phyloP scores from a whole-genome alignment of 2,329 filamentous ascomycete species.

The Neonectria neomacrospora region DNA sequence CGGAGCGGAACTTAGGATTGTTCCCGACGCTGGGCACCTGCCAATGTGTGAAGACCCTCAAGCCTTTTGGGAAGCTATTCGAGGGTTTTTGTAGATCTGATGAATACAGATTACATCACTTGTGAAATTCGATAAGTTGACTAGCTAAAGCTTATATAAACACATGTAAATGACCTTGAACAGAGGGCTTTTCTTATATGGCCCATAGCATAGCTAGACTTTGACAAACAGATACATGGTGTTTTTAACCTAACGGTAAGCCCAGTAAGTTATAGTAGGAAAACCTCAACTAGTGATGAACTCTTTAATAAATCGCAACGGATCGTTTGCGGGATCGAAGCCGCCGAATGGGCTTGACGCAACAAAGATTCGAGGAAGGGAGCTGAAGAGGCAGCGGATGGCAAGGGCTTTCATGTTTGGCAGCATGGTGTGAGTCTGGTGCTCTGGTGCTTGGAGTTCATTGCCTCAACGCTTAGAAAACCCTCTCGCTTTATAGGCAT shows the following conservation, averaged over 20 bases:
- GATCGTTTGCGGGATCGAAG: not conserved
- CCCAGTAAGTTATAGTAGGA: too few species aligned
- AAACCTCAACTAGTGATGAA: too few species aligned
- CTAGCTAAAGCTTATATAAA: too few species aligned
- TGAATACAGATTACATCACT: not conserved
- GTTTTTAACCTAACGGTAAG: too few species aligned
- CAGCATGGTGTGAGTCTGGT: not conserved
- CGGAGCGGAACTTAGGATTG: conserved; percentile 69
- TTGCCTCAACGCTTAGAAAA: not conserved
- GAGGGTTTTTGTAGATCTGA: conserved; percentile 61
- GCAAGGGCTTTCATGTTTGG: not conserved
- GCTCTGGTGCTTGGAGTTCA: not conserved
- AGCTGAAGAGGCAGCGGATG: not conserved
- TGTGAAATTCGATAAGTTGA: not conserved
- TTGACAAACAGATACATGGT: too few species aligned
- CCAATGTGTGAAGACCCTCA: conserved; percentile 83
- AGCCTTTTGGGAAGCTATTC: conserved; percentile 73
- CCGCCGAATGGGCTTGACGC: not conserved
- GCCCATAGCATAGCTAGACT: too few species aligned
- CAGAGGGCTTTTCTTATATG: too few species aligned
- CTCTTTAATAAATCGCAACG: too few species aligned
- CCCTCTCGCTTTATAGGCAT: not conserved
- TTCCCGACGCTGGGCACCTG: conserved; percentile 80
- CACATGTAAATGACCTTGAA: too few species aligned
- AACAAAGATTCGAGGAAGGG: not conserved